phyloP scores from a whole-genome alignment of 305 asterid species.

The Fraxinus platypoda region DNA sequence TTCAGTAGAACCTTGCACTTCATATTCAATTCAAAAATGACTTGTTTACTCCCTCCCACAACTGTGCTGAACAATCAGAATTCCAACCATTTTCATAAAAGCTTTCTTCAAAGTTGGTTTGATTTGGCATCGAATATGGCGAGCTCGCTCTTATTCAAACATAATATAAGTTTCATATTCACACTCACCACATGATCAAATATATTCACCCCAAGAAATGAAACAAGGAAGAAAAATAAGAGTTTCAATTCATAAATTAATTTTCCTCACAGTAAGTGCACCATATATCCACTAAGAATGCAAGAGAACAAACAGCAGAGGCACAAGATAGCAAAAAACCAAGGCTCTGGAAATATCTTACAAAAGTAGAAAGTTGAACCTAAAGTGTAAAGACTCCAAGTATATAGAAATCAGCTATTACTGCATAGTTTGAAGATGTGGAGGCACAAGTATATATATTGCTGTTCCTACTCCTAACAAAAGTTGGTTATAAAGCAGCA shows the following conservation, averaged over 20 bases:
- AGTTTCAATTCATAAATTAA: not conserved
- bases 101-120: not conserved
- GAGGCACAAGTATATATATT: not conserved
- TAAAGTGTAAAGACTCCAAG: not conserved
- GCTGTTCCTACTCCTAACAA: not conserved
- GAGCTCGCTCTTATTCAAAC: not conserved
- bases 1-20: not conserved
- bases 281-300: not conserved
- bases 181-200: not conserved
- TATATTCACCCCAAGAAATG: not conserved
- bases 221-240: not conserved
- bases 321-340: not conserved
- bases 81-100: not conserved
- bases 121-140: not conserved
- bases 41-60: not conserved
- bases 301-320: not conserved
- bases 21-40: not conserved
- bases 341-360: not conserved
- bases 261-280: not conserved
- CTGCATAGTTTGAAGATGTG: not conserved
- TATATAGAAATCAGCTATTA: not conserved
- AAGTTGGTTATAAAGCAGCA: not conserved
- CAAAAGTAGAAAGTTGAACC: not conserved
- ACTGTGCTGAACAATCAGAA: not conserved
- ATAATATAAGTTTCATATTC: not conserved